Evolutionary conservation across 1,284 basidiomycete species (phyloP).

Genomic region (Ganoderma lingzhi): DNA sequence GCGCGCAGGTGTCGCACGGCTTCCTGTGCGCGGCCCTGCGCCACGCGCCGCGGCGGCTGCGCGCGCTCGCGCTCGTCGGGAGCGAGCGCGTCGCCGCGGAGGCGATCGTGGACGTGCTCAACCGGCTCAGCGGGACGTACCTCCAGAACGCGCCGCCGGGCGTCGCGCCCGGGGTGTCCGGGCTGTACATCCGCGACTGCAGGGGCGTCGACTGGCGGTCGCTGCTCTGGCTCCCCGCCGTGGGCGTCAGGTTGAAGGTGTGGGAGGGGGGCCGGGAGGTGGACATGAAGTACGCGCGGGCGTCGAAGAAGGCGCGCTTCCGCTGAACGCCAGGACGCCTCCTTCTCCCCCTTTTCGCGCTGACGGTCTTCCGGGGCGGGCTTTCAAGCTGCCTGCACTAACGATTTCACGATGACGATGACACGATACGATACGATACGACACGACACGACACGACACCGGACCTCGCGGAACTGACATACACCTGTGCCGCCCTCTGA

Average conservation of each 20-base stretch:
- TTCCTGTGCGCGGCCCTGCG: constrained; percentile 32
- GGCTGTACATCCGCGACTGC: constrained; percentile 33
- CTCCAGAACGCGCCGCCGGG: constrained; percentile 23
- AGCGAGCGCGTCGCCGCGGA: constrained; percentile 36
- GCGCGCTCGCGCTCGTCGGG: constrained; percentile 37
- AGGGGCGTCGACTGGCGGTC: constrained; percentile 29
- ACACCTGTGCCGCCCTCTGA: background rate
- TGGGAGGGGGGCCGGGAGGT: constrained; percentile 33
- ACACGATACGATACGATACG: constrained; percentile 31
- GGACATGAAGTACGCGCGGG: constrained; percentile 29
- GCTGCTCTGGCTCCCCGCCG: constrained; percentile 26
- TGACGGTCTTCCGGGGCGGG: constrained; percentile 13
- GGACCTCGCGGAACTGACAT: constrained; percentile 23
- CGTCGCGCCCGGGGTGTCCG: constrained; percentile 20
- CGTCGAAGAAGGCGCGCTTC: constrained; percentile 32
- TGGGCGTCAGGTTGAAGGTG: constrained; percentile 28
- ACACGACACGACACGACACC: constrained; percentile 30
- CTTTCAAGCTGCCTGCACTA: background rate
- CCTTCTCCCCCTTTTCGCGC: constrained; percentile 7
- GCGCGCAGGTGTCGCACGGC: constrained; percentile 34
- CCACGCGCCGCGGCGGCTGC: constrained; percentile 29
- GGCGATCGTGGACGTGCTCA: constrained; percentile 34
- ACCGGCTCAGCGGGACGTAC: constrained; percentile 29
- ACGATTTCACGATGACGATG: too few relatives aligned
- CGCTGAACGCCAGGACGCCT: constrained; percentile 14